Evolutionary conservation across 208 protist species (phyloP).

Genomic region (Trichomonas tenax): DNA sequence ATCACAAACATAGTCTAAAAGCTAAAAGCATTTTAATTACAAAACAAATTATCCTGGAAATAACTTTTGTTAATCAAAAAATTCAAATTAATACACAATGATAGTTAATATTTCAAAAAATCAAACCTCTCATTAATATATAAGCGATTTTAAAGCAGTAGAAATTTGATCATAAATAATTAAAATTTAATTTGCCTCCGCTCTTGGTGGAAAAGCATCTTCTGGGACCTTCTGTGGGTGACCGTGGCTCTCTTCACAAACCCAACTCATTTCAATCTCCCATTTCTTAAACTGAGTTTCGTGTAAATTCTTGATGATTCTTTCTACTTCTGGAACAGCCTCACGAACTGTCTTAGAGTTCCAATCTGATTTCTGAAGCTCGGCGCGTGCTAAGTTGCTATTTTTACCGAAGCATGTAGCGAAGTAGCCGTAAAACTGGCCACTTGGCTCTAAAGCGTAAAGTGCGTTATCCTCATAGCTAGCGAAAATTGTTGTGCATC

Average conservation of each 20-base stretch:
- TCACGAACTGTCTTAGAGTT: neutral
- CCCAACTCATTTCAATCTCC: neutral
- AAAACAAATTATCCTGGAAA: too few relatives aligned
- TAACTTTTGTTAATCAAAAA: too few relatives aligned
- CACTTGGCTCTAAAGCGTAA: neutral
- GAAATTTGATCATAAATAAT: too few relatives aligned
- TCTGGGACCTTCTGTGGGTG: neutral
- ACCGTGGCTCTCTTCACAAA: neutral
- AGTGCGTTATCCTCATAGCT: neutral
- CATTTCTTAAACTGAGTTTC: slow-evolving; percentile 2
- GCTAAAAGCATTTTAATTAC: too few relatives aligned
- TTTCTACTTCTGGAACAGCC: neutral
- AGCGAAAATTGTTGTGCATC: neutral
- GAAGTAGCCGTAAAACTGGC: neutral
- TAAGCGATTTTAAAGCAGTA: too few relatives aligned
- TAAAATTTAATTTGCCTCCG: too few relatives aligned
- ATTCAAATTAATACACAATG: too few relatives aligned
- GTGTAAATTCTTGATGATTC: neutral
- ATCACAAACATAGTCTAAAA: too few relatives aligned
- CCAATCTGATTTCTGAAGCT: neutral
- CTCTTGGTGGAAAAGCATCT: neutral
- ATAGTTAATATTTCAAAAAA: too few relatives aligned
- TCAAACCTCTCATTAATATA: too few relatives aligned
- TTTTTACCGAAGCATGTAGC: neutral
- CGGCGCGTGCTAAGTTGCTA: slow-evolving; percentile 4